Base-by-base conservation (phyloP, 2,329 filamentous ascomycete genomes). In the Dothideomycetidae sp. region DNA sequence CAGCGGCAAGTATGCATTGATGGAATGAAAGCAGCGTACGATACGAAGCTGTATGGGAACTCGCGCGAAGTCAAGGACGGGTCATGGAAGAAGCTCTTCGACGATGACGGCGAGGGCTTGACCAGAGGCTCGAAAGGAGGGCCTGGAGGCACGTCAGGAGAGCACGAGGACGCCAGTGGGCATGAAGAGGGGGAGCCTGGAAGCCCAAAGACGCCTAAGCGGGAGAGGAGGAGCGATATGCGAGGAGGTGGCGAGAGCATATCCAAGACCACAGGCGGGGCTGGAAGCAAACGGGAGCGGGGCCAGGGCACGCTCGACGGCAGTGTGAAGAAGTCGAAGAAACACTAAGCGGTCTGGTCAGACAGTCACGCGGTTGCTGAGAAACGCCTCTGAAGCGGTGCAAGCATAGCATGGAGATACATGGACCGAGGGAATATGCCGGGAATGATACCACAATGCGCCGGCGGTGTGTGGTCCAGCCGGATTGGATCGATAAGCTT, bases 21-120 rank as follows among this genome's bases (percentile, higher is more conserved):
- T 29, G 72, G 70, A 0, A 75, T 84, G 70, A 84, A 83, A 61
- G 66, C 67, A 31, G 80, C 79, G 0, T 85, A 83, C 52, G 52
- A 62, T 5, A 64, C 78, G 1, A 71, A 72, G 0, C 49, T 85
- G 15, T 67, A 78, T 48, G 80, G 81, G 0, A 64, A 78, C 44
- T 66, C 81, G 50, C 53, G 66, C 5, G 66, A 59, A 46, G 75
- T 81, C 2, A 50, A 73, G 33, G 67, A 80, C 46, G 79, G 78
- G 3, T 70, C 53, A 10, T 72, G 68, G 67, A 63, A 63, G 44
- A 49, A 60, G 46, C 43, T 66, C 13, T 72, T 72, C 42, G 55
- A 56, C 17, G 59, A 66, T 48, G 43, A 52, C 2, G 64, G 54
- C 0, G 63, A 67, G 42, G 65, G 62, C 0, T 58, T 60, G 1